These are phyloP conservation scores for Geopyxis carbonaria DNA, from an alignment of 495 filamentous ascomycete species.

Conservation along the genomic window DNA sequence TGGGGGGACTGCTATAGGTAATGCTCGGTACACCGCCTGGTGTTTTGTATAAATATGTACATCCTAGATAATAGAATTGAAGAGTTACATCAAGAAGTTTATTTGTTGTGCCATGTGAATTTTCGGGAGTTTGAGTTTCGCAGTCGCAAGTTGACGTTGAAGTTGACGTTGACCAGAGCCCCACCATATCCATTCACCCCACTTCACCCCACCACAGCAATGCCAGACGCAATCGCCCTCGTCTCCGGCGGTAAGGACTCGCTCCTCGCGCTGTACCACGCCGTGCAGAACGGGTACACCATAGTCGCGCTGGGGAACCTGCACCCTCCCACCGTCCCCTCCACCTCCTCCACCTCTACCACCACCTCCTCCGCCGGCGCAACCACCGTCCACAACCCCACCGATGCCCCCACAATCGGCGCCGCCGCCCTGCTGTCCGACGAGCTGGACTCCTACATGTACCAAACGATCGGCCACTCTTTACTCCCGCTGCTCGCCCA, in stretches of 20 bases:
- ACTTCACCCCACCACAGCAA: not conserved
- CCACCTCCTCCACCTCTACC: conserved; percentile 5
- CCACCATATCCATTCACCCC: not conserved
- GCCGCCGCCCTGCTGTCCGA: conserved; percentile 14
- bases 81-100: not conserved
- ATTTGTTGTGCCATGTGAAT: not conserved
- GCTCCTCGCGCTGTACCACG: conserved; percentile 83
- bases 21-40: conserved; percentile 3
- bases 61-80: conserved; percentile 1
- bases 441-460: conserved; percentile 91
- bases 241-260: conserved; percentile 97
- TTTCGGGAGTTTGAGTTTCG: not conserved
- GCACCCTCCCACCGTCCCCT: conserved; percentile 41
- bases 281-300: conserved; percentile 64
- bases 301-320: conserved; percentile 83
- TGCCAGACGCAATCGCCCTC: conserved; percentile 58
- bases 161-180: not conserved
- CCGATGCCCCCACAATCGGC: not conserved
- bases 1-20: conserved; percentile 5
- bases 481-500: conserved; percentile 70
- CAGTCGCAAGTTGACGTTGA: not conserved
- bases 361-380: conserved; percentile 1
- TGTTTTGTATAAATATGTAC: not conserved
- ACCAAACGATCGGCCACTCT: conserved; percentile 85
- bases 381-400: conserved; percentile 5